Evolutionary conservation across 1,284 basidiomycete genomes (phyloP).

Genomic region (Papiliotrema fonsecae): DNA sequence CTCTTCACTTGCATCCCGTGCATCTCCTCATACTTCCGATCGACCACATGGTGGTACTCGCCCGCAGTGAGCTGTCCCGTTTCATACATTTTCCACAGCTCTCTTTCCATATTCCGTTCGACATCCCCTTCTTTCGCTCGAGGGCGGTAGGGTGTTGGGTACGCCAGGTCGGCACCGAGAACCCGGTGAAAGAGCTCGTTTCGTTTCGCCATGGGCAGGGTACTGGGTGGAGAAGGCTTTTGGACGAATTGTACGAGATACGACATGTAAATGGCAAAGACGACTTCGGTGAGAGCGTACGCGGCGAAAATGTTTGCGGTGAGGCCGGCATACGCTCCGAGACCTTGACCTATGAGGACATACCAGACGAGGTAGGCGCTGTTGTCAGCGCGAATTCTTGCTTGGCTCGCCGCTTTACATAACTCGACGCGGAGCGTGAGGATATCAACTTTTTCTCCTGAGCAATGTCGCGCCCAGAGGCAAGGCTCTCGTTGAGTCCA

Average conservation of each 20-base stretch:
- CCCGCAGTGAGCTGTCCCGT: constrained; percentile 21
- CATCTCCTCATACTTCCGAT: constrained; percentile 25
- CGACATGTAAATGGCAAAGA: constrained; percentile 69
- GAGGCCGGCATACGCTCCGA: constrained; percentile 45
- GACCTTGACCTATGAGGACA: constrained; percentile 48
- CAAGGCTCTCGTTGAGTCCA: no score
- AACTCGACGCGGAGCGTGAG: no score
- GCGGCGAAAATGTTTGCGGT: constrained; percentile 27
- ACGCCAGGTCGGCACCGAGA: constrained; percentile 61
- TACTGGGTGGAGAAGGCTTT: constrained; percentile 50
- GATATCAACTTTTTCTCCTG: no score
- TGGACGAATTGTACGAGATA: constrained; percentile 57
- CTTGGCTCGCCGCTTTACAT: no score
- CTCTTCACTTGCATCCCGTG: constrained; percentile 18
- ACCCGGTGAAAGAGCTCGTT: constrained; percentile 59
- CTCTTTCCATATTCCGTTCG: constrained; percentile 8
- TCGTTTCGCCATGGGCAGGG: constrained; percentile 50
- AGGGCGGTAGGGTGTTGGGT: constrained; percentile 37
- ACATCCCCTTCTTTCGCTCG: constrained; percentile 3
- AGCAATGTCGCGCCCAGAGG: no score
- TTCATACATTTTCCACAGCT: constrained; percentile 14
- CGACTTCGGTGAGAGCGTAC: constrained; percentile 36
- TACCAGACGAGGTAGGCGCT: constrained; percentile 51
- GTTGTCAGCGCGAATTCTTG: background rate
- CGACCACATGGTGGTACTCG: constrained; percentile 20